Percentiles rank a stretch among this genome's conserved stretches.
phyloP scores from a whole-genome alignment of 164 flowering plant genomes.

The Protea cynaroides region DNA sequence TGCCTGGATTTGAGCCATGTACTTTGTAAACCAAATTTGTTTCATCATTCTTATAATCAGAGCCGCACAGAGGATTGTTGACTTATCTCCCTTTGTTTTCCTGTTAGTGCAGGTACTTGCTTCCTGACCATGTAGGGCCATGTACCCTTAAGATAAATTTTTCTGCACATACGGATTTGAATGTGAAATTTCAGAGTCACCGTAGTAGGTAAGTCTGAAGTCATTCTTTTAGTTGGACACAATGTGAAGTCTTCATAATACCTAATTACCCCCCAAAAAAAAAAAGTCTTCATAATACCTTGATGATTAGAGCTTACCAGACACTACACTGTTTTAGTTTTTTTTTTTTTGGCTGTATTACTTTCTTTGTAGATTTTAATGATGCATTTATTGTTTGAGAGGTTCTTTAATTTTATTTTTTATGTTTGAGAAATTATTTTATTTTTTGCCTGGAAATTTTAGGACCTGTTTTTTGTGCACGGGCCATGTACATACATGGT shows the following conservation, averaged over 20 bases:
- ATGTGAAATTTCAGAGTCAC: conserved; percentile 90
- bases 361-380: no score
- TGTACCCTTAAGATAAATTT: conserved; percentile 74
- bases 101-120: conserved; percentile 56
- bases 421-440: no score
- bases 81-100: conserved; percentile 1
- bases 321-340: no score
- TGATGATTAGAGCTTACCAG: background rate
- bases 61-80: background rate
- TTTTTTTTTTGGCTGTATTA: no score
- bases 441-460: no score
- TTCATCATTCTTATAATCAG: no score
- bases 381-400: background rate
- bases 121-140: conserved; percentile 67
- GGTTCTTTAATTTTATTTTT: no score
- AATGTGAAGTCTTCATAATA: background rate
- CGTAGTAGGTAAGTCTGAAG: conserved; percentile 66
- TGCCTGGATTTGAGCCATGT: background rate
- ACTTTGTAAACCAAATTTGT: background rate
- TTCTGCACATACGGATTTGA: conserved; percentile 92
- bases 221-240: background rate
- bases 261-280: no score
- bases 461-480: no score
- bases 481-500: no score
- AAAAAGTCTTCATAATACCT: background rate